Percentiles rank a stretch among this genome's conserved stretches.
Evolutionary conservation across 768 basidiomycete genomes (phyloP).

Genomic region (Lentinula detonsa): DNA sequence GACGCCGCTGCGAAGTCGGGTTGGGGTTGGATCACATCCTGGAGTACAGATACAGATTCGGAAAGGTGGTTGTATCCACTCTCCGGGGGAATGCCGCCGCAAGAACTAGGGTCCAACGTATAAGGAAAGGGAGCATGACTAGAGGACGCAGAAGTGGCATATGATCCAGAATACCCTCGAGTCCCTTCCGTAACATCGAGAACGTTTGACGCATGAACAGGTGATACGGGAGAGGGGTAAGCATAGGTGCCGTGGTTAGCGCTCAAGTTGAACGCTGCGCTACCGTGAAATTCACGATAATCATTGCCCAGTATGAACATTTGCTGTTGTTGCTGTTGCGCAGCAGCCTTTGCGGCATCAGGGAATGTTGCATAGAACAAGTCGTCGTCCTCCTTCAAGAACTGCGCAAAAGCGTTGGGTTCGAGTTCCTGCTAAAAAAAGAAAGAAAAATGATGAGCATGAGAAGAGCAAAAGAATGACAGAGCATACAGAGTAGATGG

Average conservation of each 20-base stretch:
- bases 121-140: neutral
- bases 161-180: neutral
- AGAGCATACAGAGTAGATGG: neutral
- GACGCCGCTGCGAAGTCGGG: neutral
- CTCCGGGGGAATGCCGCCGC: neutral
- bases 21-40: neutral
- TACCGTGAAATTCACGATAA: neutral
- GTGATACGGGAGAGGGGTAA: slow-evolving; percentile 1
- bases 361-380: slow-evolving; percentile 9
- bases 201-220: neutral
- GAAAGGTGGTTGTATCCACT: neutral
- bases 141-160: neutral
- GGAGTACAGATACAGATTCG: neutral
- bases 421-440: neutral
- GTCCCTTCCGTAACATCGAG: neutral
- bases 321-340: neutral
- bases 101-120: neutral
- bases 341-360: slow-evolving; percentile 6
- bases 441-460: neutral
- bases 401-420: slow-evolving; percentile 6
- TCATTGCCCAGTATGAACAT: neutral
- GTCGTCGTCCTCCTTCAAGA: slow-evolving; percentile 11
- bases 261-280: slow-evolving; percentile 4
- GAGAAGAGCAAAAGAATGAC: neutral
- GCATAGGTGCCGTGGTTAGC: slow-evolving; percentile 2